Percentiles rank a stretch among this genome's conserved stretches.
phyloP scores from a whole-genome alignment of 148 eudicot genomes.

The Silene conica region DNA sequence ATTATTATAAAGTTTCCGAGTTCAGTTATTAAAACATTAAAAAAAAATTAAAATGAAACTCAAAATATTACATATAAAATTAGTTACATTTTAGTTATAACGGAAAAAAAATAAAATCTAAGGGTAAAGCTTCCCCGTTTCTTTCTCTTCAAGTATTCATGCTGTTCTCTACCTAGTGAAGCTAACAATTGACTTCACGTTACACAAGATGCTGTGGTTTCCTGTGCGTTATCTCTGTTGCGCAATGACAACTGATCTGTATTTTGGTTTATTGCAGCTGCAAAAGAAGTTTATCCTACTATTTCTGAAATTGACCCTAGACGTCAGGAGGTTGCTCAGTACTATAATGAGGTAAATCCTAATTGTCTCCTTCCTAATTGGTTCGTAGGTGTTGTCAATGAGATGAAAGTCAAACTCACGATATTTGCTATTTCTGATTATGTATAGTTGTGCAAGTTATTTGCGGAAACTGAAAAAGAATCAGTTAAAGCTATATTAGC shows the following conservation, averaged over 20 bases:
- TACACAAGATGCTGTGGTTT: background rate
- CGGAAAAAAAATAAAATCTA: too few relatives aligned
- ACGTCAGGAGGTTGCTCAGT: constrained; percentile 46
- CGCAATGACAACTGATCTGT: constrained; percentile 1
- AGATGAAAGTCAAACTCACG: background rate
- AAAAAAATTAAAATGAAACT: too few relatives aligned
- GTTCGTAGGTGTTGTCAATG: background rate
- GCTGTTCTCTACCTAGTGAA: background rate
- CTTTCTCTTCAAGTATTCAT: background rate
- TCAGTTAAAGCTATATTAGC: constrained; percentile 36
- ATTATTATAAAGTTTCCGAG: too few relatives aligned
- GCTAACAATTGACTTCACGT: background rate
- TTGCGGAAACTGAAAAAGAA: constrained; percentile 37
- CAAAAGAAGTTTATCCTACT: constrained; percentile 44
- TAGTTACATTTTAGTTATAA: too few relatives aligned
- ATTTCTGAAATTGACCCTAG: constrained; percentile 40
- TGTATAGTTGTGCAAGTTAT: constrained; percentile 52
- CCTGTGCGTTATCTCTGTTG: background rate
- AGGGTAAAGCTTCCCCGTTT: background rate
- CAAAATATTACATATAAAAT: too few relatives aligned
- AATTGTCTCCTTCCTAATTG: background rate
- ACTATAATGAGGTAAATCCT: constrained; percentile 57
- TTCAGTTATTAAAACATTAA: too few relatives aligned
- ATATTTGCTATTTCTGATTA: constrained; percentile 7
- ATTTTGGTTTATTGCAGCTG: constrained; percentile 37